A percentile compares a stretch with the other conserved stretches of the same genome.
phyloP scores from a whole-genome alignment of 805 yeast species.

The Kregervanrija pseudodelftensis region DNA sequence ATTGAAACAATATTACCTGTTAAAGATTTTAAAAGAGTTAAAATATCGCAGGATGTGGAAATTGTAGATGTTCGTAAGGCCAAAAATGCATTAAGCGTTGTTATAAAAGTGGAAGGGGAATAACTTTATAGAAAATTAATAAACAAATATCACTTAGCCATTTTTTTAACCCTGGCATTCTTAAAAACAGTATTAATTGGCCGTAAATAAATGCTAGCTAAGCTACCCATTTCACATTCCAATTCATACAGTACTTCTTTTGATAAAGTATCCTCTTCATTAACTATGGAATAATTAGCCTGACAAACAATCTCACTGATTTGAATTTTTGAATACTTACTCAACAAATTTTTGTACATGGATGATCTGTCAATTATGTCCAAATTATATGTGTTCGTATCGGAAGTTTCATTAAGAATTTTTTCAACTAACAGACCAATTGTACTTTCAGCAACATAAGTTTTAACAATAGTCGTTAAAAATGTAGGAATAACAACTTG shows the following conservation, averaged over 20 bases:
- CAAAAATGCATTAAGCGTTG: slow-evolving; percentile 11
- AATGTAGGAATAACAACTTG: slow-evolving; percentile 28
- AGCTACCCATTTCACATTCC: slow-evolving; percentile 71
- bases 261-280: slow-evolving; percentile 65
- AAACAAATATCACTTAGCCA: slow-evolving; percentile 46
- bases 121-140: slow-evolving; percentile 6
- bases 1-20: slow-evolving; percentile 65
- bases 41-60: slow-evolving; percentile 55
- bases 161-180: slow-evolving; percentile 41
- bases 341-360: slow-evolving; percentile 75
- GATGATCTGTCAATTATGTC: slow-evolving; percentile 82
- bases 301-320: slow-evolving; percentile 46
- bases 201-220: slow-evolving; percentile 78
- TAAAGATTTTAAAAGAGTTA: slow-evolving; percentile 39
- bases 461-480: slow-evolving; percentile 67
- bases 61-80: slow-evolving; percentile 36
- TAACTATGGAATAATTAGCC: slow-evolving; percentile 55
- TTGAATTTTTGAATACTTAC: slow-evolving; percentile 35
- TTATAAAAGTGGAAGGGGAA: slow-evolving; percentile 18
- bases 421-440: slow-evolving; percentile 53
- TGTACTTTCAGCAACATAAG: slow-evolving; percentile 46
- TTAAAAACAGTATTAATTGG: slow-evolving; percentile 81
- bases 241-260: slow-evolving; percentile 69
- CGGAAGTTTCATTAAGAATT: slow-evolving; percentile 62
- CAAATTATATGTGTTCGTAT: slow-evolving; percentile 61